Evolutionary conservation across 345 rosid genomes (phyloP).

Genomic region (Aquilaria sinensis): DNA sequence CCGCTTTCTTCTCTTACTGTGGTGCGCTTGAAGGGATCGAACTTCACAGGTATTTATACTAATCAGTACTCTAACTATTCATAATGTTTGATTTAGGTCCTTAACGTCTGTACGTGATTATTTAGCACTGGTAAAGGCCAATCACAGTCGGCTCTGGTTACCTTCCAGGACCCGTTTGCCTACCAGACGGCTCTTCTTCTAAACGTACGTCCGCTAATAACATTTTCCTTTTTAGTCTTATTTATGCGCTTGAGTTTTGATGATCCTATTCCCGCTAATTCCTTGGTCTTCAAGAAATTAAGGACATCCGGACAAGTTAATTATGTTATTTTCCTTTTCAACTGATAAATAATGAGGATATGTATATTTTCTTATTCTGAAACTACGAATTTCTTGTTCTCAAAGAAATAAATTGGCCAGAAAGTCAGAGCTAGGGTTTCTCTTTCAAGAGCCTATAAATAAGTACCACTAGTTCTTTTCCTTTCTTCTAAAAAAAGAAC

Average conservation of each 20-base stretch:
- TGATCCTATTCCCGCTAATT: background rate
- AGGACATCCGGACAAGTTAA: background rate
- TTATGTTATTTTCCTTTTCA: no score
- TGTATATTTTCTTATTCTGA: no score
- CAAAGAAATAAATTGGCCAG: no score
- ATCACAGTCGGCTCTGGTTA: conserved; percentile 5
- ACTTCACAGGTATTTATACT: conserved; percentile 19
- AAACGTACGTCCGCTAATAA: background rate
- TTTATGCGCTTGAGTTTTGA: background rate
- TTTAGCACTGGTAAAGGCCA: background rate
- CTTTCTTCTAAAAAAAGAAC: no score
- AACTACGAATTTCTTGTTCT: no score
- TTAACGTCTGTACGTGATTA: background rate
- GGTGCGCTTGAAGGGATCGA: conserved; percentile 32
- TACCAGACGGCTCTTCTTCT: conserved; percentile 12
- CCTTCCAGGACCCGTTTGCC: conserved; percentile 8
- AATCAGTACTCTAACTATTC: background rate
- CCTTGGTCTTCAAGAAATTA: background rate
- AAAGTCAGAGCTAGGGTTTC: no score
- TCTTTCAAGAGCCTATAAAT: no score
- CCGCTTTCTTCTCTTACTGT: conserved; percentile 34
- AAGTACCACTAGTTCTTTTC: no score
- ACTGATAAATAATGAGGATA: no score
- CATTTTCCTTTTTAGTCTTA: background rate
- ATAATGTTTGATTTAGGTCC: no score